Base-by-base conservation (phyloP, 129 eudicot genomes). In the Calendula officinalis region DNA sequence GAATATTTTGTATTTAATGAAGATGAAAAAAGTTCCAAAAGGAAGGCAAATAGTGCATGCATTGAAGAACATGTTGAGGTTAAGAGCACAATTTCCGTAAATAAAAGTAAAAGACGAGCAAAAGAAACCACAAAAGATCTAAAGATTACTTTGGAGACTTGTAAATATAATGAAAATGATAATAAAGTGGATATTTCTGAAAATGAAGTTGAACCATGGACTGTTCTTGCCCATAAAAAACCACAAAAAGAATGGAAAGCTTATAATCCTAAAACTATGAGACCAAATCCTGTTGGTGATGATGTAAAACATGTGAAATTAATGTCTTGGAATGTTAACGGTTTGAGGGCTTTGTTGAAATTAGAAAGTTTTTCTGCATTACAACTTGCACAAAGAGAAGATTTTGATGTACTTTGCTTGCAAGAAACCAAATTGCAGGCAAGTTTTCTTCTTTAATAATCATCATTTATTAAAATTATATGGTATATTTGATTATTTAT, bases 351-450 rank as follows among this genome's bases (percentile, higher is more conserved):
- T 58, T 76, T 94, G 41, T 70, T 88, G 58, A 88, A 88, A 71
- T 75, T 79, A 46, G 90, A 85, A 56, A 79, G 75, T 38, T 85
- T 83, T 79, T 81, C 91, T 9, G 89, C 82, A 9, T 37, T 80
- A 50, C 78, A 82, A 73, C 89, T 92, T 83, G 96, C 98, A 45
- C 75, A 79, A 65, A 83, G 99, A 79, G 99, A 94, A 77, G 81
- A 83, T 74, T 94, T 94, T 70, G 99, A 94, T 70, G 81, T 94
- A 5, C 75, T 94, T 64, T 94, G 99, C 83, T 80, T 94, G 80
- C 99, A 94, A 61, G 99, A 94, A 84, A 94, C 99, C 11, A 94
- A 94, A 78, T 60, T 94, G 40, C 99, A 94, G 95, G 99, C 72
- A 70, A 53, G 78, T 63, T 30, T 63, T 44, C 44, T 6, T 7